Base-by-base conservation (phyloP, 257 asterid species). In the Capsicum baccatum region DNA sequence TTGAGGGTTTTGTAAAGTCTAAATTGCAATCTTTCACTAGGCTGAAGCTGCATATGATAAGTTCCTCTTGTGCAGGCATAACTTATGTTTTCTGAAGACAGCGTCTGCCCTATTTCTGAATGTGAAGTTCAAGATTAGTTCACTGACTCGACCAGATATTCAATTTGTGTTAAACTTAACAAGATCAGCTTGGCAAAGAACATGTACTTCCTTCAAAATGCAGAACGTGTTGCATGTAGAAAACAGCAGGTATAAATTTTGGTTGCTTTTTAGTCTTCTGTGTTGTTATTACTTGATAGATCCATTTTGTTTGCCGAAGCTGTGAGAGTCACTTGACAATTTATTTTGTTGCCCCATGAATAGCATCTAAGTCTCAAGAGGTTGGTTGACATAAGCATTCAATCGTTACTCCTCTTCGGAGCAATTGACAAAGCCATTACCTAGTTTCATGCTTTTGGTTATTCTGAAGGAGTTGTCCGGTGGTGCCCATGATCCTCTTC, bases 151-250 rank as follows among this genome's bases (percentile, higher is more conserved):
- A 39, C 4, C 44, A 2, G 44, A 39, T 39, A 39, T 39, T 39
- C 44, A 39, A 39, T 39, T 39, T 39, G 5, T 39, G 5, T 39
- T 39, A 5, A 39, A 39, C 44, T 39, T 39, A 39, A 39, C 33
- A 26, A 26, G 2, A 42, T 42, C 87, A 95, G 99, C 85, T 86
- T 95, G 93, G 97, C 93, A 11, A 93, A 91, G 87, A 91, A 92
- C 6, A 85, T 95, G 60, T 92, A 92, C 83, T 95, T 95, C 91
- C 92, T 94, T 79, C 99, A 95, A 87, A 95, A 95, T 74, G 97
- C 99, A 6, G 99, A 95, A 90, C 98, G 99, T 92, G n/a, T 87
- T 95, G 62, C 97, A 98, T 42, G 96, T 95, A 55, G 96, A 93
- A 88, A 95, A 93, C 99, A 95, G 85, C 98, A 95, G 95, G 99